Evolutionary conservation across 208 protist species (phyloP), one percentile per base, ranked within the genome.

Genomic region (Wallacemonas rigidus): DNA sequence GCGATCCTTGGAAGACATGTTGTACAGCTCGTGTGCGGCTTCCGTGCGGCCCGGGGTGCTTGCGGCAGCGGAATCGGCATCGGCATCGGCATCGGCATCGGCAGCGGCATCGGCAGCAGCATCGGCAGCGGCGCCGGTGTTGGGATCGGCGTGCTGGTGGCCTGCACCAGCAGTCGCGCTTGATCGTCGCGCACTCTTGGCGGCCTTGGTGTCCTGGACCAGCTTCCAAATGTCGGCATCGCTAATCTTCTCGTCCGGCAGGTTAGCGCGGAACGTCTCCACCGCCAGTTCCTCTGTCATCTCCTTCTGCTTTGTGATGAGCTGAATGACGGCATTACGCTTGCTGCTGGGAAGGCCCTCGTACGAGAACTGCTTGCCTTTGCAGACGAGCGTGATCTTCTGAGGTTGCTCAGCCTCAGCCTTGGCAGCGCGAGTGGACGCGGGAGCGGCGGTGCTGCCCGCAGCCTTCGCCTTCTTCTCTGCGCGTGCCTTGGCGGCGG

Each of bases 351-450:
- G 87, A n/a, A 89, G 64, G 43, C 90, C 90, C 58, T 89, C 70
- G 68, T 92, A 95, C 41, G 83, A 88, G 69, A 93, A 87, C 69
- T 88, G 78, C 67, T 88, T 87, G 17, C 90, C 87, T 14, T 77
- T 73, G 76, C 86, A 91, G 48, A 5, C 79, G 11, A 95, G 76
- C 8, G 84, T 84, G 58, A 95, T 86, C 64, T 83, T 86, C 69
- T 90, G 85, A 40, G 67, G 65, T 73, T 82, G 77, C 75, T 94
- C 89, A 35, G 77, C 35, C 6, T 85, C 80, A 26, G 63, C 81
- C 9, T 67, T 55, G 41, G 67, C 39, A n/a, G 71, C 17, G 41
- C 8, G 17, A 63, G 67, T 50, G n/a, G 69, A 63, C 3, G 69
- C 40, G 26, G 69, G 39, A 26, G 62, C 69, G n/a, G 69, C 14